A percentile compares a stretch with the other conserved stretches of the same genome.
phyloP scores from a whole-genome alignment of 192 early-diverging fungal species.

The Diversispora epigaea region DNA sequence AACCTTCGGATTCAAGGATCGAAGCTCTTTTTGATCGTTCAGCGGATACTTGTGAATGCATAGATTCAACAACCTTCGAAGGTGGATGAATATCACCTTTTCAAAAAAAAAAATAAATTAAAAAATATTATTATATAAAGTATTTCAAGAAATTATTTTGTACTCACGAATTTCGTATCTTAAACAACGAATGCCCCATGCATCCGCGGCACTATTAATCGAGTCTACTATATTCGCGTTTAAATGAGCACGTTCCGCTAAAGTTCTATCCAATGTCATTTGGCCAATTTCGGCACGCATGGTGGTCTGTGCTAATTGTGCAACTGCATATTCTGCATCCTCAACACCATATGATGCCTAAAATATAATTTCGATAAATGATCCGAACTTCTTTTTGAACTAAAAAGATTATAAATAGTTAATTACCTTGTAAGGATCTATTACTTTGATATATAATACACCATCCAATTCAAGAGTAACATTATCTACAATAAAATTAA shows the following conservation, averaged over 20 bases:
- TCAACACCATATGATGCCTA: constrained; percentile 90
- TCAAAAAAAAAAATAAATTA: neutral
- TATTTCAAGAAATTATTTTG: neutral
- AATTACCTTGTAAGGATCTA: constrained; percentile 84
- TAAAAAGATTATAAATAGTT: neutral
- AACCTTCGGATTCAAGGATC: constrained; percentile 82
- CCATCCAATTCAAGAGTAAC: constrained; percentile 95
- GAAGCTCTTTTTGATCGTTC: constrained; percentile 95
- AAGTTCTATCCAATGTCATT: constrained; percentile 93
- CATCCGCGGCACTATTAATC: constrained; percentile 88
- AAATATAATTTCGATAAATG: neutral
- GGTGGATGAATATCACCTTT: constrained; percentile 89
- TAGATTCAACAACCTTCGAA: constrained; percentile 88
- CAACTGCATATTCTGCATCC: constrained; percentile 91
- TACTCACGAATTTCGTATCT: constrained; percentile 86
- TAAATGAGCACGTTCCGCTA: constrained; percentile 89
- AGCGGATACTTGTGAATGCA: constrained; percentile 97
- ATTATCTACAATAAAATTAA: constrained; percentile 71
- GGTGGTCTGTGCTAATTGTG: constrained; percentile 98
- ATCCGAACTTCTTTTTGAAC: neutral
- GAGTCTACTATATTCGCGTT: constrained; percentile 93
- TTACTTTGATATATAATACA: constrained; percentile 90
- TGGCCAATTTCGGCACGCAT: constrained; percentile 99
- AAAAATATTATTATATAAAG: neutral
- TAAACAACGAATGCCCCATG: constrained; percentile 95